phyloP scores from a whole-genome alignment of 2,329 filamentous ascomycete species.

The Triangularia verruculosa region DNA sequence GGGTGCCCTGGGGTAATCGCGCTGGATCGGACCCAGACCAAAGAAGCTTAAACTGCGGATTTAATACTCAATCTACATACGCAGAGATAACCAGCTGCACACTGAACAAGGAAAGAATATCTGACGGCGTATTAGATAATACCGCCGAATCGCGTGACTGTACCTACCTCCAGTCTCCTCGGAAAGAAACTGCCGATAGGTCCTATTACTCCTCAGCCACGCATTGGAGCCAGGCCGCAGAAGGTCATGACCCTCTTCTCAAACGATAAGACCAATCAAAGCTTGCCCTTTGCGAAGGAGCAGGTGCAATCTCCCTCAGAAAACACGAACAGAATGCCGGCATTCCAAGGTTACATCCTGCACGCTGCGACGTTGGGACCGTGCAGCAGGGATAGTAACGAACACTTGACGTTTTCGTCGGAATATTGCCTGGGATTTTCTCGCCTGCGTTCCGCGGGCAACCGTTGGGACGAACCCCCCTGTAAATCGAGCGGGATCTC shows the following conservation, averaged over 20 bases:
- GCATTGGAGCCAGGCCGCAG: background rate
- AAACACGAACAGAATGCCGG: background rate
- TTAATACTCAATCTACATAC: background rate
- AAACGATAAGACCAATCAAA: background rate
- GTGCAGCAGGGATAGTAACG: background rate
- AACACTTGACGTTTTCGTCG: background rate
- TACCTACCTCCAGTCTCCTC: background rate
- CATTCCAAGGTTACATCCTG: background rate
- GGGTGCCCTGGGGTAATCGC: background rate
- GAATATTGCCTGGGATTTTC: background rate
- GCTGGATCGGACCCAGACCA: background rate
- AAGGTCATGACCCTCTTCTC: background rate
- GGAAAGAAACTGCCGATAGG: background rate
- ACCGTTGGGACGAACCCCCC: background rate
- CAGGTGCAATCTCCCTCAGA: conserved; percentile 1
- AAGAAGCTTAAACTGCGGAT: background rate
- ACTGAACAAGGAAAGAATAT: background rate
- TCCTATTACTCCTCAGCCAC: background rate
- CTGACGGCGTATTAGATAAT: background rate
- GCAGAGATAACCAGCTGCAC: background rate
- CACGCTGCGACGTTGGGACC: background rate
- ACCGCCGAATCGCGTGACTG: background rate
- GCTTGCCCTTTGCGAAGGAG: background rate
- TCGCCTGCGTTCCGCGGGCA: background rate
- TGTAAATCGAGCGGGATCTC: background rate